Percentiles rank a stretch among this genome's conserved stretches.
These are phyloP conservation scores for Quercus aquifolioides DNA, from an alignment of 306 rosid genomes.

Conservation along the genomic window DNA sequence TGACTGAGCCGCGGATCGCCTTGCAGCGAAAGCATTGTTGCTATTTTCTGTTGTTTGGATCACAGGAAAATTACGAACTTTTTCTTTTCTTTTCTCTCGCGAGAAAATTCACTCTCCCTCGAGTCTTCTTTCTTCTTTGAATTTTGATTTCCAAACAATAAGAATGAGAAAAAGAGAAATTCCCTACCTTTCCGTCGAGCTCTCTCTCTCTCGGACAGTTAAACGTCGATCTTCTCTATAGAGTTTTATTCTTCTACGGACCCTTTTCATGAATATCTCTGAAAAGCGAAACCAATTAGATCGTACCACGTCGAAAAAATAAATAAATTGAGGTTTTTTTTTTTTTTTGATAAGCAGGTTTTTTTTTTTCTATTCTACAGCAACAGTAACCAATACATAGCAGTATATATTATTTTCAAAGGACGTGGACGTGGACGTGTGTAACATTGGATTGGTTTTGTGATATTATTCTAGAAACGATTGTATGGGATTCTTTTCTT, in stretches of 20 bases:
- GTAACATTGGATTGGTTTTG: background rate
- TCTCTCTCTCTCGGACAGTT: constrained; percentile 1
- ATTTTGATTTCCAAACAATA: background rate
- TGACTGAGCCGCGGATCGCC: constrained; percentile 15
- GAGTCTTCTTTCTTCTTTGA: background rate
- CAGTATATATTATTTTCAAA: too few relatives aligned
- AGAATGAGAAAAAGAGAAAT: too few relatives aligned
- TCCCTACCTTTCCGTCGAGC: background rate
- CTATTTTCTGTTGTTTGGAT: background rate
- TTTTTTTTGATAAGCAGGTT: too few relatives aligned
- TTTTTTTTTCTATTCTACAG: too few relatives aligned
- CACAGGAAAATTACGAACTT: background rate
- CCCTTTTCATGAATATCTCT: background rate
- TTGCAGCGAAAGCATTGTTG: constrained; percentile 20
- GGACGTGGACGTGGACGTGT: too few relatives aligned
- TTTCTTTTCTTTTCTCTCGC: background rate
- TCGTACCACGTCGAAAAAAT: background rate
- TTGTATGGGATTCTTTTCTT: background rate
- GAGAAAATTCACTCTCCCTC: background rate
- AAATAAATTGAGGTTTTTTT: too few relatives aligned
- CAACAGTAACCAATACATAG: too few relatives aligned
- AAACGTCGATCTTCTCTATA: background rate
- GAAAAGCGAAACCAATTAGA: background rate
- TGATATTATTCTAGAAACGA: background rate
- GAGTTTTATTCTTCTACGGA: background rate